Evolutionary conservation across 192 early-diverging fungal species (phyloP).

Genomic region (Podila minutissima): DNA sequence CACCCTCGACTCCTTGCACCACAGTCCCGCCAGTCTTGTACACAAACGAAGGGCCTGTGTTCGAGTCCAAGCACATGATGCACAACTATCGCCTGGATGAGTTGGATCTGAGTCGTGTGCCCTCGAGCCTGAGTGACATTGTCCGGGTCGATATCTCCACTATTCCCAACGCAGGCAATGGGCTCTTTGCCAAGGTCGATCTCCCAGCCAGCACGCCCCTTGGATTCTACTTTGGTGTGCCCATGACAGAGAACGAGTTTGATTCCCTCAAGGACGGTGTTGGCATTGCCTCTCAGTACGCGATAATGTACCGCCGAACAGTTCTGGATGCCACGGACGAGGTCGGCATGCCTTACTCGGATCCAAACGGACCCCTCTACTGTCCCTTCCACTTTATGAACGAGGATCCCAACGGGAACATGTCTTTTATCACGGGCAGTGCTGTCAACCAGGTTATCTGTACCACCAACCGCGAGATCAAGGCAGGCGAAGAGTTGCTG

Average conservation of each 20-base stretch:
- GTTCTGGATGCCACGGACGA: constrained; percentile 93
- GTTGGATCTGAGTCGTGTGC: constrained; percentile 64
- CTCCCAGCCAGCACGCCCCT: constrained; percentile 79
- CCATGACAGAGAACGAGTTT: constrained; percentile 96
- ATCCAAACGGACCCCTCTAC: constrained; percentile 65
- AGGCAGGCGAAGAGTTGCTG: constrained; percentile 84
- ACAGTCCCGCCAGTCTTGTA: background rate
- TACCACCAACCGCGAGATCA: constrained; percentile 74
- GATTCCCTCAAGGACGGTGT: constrained; percentile 86
- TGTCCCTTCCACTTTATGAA: constrained; percentile 98
- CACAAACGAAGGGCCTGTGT: background rate
- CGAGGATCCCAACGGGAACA: constrained; percentile 64
- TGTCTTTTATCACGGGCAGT: constrained; percentile 81
- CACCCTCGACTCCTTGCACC: constrained; percentile 1
- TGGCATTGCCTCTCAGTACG: constrained; percentile 84
- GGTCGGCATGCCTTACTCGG: constrained; percentile 76
- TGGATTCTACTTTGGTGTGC: constrained; percentile 96
- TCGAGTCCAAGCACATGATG: background rate
- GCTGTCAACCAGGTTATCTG: constrained; percentile 91
- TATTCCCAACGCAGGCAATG: constrained; percentile 77
- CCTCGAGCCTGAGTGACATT: constrained; percentile 65
- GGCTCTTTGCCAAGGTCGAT: constrained; percentile 76
- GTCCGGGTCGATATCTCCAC: constrained; percentile 69
- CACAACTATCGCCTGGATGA: constrained; percentile 39
- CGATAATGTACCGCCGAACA: constrained; percentile 91